Percentiles rank a stretch among this genome's conserved stretches.
phyloP scores from a whole-genome alignment of 2,329 filamentous ascomycete species.

The Aureobasidium sp. region DNA sequence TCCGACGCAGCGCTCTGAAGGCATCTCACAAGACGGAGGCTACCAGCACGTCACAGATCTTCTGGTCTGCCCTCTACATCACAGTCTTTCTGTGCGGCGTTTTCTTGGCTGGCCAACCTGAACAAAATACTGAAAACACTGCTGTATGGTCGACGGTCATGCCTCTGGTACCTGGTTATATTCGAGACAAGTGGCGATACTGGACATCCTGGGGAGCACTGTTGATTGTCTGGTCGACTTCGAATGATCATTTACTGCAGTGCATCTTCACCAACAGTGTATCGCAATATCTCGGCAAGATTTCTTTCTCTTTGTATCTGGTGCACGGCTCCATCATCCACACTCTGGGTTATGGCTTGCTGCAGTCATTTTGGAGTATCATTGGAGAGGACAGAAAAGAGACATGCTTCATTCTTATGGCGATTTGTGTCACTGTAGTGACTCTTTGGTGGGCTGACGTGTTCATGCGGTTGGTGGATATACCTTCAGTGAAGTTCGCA shows the following conservation, averaged over 20 bases:
- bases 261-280: constrained; percentile 42
- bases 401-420: constrained; percentile 41
- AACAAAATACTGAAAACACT: background rate
- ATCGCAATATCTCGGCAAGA: constrained; percentile 52
- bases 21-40: constrained; percentile 45
- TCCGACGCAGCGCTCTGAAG: constrained; percentile 28
- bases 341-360: constrained; percentile 40
- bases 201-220: background rate
- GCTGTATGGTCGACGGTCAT: background rate
- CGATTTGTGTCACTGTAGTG: constrained; percentile 46
- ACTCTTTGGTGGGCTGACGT: constrained; percentile 50
- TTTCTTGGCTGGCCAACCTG: constrained; percentile 1
- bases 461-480: constrained; percentile 51
- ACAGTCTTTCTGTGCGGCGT: background rate
- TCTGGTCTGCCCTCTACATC: background rate
- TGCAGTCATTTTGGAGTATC: constrained; percentile 34
- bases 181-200: background rate
- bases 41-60: background rate
- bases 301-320: constrained; percentile 54
- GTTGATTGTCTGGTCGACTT: constrained; percentile 18
- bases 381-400: constrained; percentile 37
- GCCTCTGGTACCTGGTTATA: background rate
- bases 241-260: constrained; percentile 41
- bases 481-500: constrained; percentile 50
- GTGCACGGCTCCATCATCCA: constrained; percentile 53